Conservation (phyloP, 805 yeast species). For the Candida incommunis region DNA sequence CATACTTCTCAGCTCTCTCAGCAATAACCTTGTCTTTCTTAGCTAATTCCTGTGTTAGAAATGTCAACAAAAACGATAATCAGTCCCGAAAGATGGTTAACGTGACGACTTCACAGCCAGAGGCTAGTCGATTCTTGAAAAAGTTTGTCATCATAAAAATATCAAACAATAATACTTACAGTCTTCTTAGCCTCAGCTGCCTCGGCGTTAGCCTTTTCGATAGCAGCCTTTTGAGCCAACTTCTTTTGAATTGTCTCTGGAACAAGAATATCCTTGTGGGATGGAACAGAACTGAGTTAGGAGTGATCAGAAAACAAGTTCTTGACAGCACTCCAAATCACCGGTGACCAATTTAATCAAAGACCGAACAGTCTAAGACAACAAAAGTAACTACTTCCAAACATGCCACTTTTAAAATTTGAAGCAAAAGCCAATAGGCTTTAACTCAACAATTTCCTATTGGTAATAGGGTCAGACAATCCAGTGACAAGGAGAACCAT, state of each 20-base stretch:
- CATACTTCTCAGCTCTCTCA: conserved; percentile 91
- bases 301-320: neutral
- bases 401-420: neutral
- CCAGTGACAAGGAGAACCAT: neutral
- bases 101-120: conserved; percentile 51
- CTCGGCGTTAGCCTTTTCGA: conserved; percentile 33
- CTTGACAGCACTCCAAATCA: neutral
- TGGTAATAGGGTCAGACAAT: neutral
- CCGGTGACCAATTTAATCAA: neutral
- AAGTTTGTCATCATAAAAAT: conserved; percentile 34
- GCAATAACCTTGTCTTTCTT: conserved; percentile 47
- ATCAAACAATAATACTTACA: conserved; percentile 10
- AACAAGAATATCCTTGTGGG: conserved; percentile 19
- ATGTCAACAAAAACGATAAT: conserved; percentile 16
- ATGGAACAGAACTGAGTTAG: conserved; percentile 3
- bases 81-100: conserved; percentile 88
- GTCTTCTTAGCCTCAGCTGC: conserved; percentile 21
- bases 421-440: neutral
- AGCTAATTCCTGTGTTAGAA: conserved; percentile 3
- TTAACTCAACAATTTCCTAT: neutral
- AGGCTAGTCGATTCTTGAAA: conserved; percentile 51
- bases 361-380: neutral
- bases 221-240: conserved; percentile 42
- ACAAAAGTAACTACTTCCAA: neutral
- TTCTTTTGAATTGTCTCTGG: conserved; percentile 50